Conservation (phyloP, 1,284 basidiomycete species). For the Sanghuangporus sanghuang region DNA sequence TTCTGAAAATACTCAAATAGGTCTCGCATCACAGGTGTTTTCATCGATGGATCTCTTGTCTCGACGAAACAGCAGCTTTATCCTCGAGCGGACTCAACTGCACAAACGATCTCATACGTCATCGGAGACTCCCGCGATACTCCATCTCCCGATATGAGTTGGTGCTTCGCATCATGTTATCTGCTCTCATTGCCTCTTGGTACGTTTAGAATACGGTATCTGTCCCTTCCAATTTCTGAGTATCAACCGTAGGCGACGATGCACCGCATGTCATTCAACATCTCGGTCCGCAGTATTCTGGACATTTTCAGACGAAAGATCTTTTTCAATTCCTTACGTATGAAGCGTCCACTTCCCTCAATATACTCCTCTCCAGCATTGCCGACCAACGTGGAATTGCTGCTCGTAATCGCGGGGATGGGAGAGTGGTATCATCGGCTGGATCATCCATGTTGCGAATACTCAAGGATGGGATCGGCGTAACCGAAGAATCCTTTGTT, state of each 20-base stretch:
- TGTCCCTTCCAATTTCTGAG: background rate
- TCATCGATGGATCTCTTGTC: constrained; percentile 61
- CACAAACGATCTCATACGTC: constrained; percentile 37
- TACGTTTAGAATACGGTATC: constrained; percentile 25
- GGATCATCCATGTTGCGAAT: constrained; percentile 42
- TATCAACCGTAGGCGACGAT: constrained; percentile 45
- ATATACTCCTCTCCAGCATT: constrained; percentile 51
- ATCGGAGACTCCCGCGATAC: constrained; percentile 47
- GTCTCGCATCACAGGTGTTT: constrained; percentile 45
- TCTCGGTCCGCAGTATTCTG: constrained; percentile 68
- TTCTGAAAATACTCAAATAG: background rate
- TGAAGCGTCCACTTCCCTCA: constrained; percentile 70
- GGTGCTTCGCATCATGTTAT: constrained; percentile 67
- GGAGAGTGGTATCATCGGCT: constrained; percentile 25
- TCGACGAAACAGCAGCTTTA: constrained; percentile 60
- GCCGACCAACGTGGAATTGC: constrained; percentile 22
- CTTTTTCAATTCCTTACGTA: constrained; percentile 73
- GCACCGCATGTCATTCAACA: constrained; percentile 67
- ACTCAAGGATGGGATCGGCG: constrained; percentile 46
- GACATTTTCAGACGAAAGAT: constrained; percentile 58
- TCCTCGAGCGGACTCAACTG: constrained; percentile 42
- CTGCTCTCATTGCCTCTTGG: constrained; percentile 57
- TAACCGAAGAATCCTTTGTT: constrained; percentile 43
- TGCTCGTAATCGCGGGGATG: constrained; percentile 15
- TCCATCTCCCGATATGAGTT: constrained; percentile 38